These are phyloP conservation scores for Boletus patriciae DNA, from an alignment of 768 basidiomycete genomes.

Conservation along the genomic window DNA sequence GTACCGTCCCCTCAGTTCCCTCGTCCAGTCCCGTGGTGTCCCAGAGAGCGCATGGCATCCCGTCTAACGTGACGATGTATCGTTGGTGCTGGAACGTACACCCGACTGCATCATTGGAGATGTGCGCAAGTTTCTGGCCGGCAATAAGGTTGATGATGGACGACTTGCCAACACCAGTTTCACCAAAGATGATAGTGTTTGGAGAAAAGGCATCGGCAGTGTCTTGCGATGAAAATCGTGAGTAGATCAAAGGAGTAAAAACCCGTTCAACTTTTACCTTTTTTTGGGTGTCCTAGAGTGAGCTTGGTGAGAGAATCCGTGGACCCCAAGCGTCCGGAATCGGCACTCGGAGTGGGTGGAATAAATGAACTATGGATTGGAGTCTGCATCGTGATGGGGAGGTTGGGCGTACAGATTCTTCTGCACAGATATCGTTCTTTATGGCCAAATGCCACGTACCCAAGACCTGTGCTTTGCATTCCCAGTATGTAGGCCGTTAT, in stretches of 20 bases:
- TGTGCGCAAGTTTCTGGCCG: not conserved
- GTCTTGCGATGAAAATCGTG: no score
- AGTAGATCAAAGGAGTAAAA: no score
- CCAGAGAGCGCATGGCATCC: not conserved
- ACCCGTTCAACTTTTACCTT: not conserved
- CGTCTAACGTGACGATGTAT: not conserved
- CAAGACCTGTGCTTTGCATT: not conserved
- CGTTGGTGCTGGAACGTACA: conserved; percentile 2
- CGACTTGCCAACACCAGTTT: conserved; percentile 4
- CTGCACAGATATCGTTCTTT: not conserved
- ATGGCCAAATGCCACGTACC: not conserved
- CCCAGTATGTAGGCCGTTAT: not conserved
- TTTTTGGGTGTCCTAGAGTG: not conserved
- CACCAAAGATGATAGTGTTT: conserved; percentile 1
- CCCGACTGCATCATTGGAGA: not conserved
- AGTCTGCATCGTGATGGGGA: not conserved
- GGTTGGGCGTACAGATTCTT: not conserved
- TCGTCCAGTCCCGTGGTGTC: conserved; percentile 5
- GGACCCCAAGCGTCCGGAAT: not conserved
- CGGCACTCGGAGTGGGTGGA: not conserved
- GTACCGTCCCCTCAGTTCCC: not conserved
- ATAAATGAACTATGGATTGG: not conserved
- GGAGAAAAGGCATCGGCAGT: not conserved
- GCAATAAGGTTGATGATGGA: conserved; percentile 8
- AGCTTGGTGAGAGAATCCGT: not conserved